These are phyloP conservation scores for Retiboletus flavoniger DNA, from an alignment of 1,284 basidiomycete species.

Conservation along the genomic window DNA sequence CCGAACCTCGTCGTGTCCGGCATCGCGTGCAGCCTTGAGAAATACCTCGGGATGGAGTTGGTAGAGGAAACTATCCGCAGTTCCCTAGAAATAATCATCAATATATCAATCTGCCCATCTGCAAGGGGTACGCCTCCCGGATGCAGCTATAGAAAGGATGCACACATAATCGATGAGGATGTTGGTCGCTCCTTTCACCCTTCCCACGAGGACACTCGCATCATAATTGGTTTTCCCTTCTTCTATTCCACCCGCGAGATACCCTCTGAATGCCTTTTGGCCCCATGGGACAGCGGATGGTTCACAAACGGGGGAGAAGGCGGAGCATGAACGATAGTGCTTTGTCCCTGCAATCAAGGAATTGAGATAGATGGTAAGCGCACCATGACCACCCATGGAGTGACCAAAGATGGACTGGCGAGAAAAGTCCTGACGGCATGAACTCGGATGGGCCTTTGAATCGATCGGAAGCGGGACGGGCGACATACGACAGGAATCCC, in stretches of 20 bases:
- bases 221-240: constrained; percentile 81
- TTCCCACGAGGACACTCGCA: constrained; percentile 80
- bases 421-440: constrained; percentile 53
- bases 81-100: constrained; percentile 55
- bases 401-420: constrained; percentile 84
- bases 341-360: constrained; percentile 50
- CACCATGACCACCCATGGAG: constrained; percentile 91
- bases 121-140: background rate
- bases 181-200: constrained; percentile 64
- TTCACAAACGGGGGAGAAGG: constrained; percentile 91
- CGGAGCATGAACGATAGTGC: constrained; percentile 87
- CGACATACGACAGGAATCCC: constrained; percentile 61
- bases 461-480: constrained; percentile 8
- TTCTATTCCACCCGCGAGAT: constrained; percentile 74
- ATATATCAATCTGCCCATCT: background rate
- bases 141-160: background rate
- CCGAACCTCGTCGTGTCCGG: constrained; percentile 72
- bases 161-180: constrained; percentile 82
- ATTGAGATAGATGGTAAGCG: constrained; percentile 87
- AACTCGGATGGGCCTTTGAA: constrained; percentile 3
- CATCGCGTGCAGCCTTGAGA: constrained; percentile 69
- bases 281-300: constrained; percentile 91
- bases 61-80: constrained; percentile 84
- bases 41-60: constrained; percentile 93
- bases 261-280: constrained; percentile 88